These are phyloP conservation scores for Pseudogymnoascus sp. DNA, from an alignment of 2,329 filamentous ascomycete species.

Conservation along the genomic window DNA sequence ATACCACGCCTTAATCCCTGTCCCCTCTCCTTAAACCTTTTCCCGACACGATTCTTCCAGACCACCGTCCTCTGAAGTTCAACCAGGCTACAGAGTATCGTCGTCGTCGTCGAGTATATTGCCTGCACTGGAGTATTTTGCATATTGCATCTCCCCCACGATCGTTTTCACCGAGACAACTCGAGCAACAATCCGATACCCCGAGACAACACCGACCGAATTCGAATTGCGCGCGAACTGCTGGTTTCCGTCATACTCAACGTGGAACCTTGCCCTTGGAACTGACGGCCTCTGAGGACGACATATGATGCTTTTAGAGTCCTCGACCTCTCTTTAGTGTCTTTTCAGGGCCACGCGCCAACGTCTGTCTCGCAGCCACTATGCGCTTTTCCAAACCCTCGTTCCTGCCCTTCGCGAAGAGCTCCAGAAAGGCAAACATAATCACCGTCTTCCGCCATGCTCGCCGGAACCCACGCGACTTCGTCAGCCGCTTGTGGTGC, in stretches of 20 bases:
- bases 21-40: constrained; percentile 8
- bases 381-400: constrained; percentile 2
- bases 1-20: constrained; percentile 1
- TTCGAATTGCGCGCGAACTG: not conserved
- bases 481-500: not conserved
- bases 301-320: constrained; percentile 6
- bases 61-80: not conserved
- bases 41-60: constrained; percentile 5
- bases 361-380: not conserved
- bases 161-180: constrained; percentile 7
- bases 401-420: constrained; percentile 3
- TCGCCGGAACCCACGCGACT: constrained; percentile 3
- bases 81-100: not conserved
- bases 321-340: constrained; percentile 5
- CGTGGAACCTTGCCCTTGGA: not conserved
- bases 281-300: constrained; percentile 1
- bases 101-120: not conserved
- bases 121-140: not conserved
- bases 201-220: not conserved
- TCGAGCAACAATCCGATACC: not conserved
- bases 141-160: not conserved
- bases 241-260: constrained; percentile 2
- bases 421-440: constrained; percentile 1
- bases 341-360: not conserved
- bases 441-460: not conserved